phyloP scores from a whole-genome alignment of 2,329 filamentous ascomycete species.

The Fragosphaeria purpurea region DNA sequence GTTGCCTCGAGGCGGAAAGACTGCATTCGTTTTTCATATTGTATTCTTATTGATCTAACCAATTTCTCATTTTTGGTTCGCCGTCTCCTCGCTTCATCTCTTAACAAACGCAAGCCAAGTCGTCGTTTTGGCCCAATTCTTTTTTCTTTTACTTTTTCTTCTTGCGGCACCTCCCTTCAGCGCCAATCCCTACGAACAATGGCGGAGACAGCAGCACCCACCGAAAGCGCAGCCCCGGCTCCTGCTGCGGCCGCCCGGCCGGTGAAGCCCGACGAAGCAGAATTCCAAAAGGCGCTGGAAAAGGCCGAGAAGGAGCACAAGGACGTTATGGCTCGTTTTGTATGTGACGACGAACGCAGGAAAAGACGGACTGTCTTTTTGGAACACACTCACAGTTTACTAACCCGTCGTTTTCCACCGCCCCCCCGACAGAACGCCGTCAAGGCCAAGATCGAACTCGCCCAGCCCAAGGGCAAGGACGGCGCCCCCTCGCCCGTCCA shows the following conservation, averaged over 20 bases:
- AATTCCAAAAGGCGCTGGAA: conserved; percentile 68
- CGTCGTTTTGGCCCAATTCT: not conserved
- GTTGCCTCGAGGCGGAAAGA: not conserved
- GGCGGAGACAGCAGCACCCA: conserved; percentile 36
- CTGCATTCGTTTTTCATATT: not conserved
- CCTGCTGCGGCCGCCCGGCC: conserved; percentile 49
- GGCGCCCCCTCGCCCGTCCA: conserved; percentile 62
- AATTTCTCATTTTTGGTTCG: not conserved
- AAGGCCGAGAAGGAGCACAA: conserved; percentile 82
- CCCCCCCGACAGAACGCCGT: conserved; percentile 58
- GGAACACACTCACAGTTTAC: not conserved
- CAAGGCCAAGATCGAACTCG: conserved; percentile 79
- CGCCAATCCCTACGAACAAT: conserved; percentile 24
- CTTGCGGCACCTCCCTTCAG: not conserved
- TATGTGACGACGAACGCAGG: conserved; percentile 17
- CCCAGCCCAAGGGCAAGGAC: conserved; percentile 60
- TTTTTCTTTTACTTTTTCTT: not conserved
- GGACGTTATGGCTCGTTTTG: conserved; percentile 54
- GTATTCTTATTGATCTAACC: not conserved
- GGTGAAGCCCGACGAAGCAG: conserved; percentile 76
- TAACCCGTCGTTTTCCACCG: not conserved
- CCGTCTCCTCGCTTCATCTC: no score
- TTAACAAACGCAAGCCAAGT: no score
- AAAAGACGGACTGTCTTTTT: not conserved
- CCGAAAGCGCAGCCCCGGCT: conserved; percentile 10